These are phyloP conservation scores for Albifimbria verrucaria DNA, from an alignment of 2,329 filamentous ascomycete genomes.

Conservation along the genomic window DNA sequence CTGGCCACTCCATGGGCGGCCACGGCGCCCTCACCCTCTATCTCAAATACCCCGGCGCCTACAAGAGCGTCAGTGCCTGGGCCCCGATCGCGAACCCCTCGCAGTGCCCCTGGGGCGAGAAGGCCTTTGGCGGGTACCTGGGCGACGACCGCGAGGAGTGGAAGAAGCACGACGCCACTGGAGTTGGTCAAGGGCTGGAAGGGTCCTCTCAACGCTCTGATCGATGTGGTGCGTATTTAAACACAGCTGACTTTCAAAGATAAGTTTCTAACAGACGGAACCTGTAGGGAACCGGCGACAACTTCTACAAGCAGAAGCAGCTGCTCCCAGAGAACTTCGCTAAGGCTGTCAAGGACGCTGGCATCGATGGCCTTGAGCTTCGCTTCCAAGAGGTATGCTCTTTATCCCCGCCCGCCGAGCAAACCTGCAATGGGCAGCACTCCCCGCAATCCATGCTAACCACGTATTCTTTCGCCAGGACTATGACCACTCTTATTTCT, in stretches of 20 bases:
- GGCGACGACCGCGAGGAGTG: slow-evolving; percentile 73
- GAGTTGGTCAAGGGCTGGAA: slow-evolving; percentile 78
- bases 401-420: background rate
- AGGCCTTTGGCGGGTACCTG: slow-evolving; percentile 90
- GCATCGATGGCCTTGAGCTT: slow-evolving; percentile 69
- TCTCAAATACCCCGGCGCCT: slow-evolving; percentile 86
- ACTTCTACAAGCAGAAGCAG: slow-evolving; percentile 94
- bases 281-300: slow-evolving; percentile 78
- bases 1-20: slow-evolving; percentile 95
- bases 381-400: slow-evolving; percentile 71
- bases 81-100: slow-evolving; percentile 86
- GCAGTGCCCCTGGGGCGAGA: slow-evolving; percentile 89
- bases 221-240: slow-evolving; percentile 70
- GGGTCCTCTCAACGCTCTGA: slow-evolving; percentile 68
- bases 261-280: no score
- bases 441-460: no score
- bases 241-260: no score
- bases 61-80: slow-evolving; percentile 85
- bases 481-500: slow-evolving; percentile 98
- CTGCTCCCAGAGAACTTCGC: slow-evolving; percentile 91
- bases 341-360: slow-evolving; percentile 71
- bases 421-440: background rate
- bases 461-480: slow-evolving; percentile 44
- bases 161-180: slow-evolving; percentile 88
- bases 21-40: slow-evolving; percentile 92